phyloP scores from a whole-genome alignment of 345 rosid genomes.

The Brassica incana region DNA sequence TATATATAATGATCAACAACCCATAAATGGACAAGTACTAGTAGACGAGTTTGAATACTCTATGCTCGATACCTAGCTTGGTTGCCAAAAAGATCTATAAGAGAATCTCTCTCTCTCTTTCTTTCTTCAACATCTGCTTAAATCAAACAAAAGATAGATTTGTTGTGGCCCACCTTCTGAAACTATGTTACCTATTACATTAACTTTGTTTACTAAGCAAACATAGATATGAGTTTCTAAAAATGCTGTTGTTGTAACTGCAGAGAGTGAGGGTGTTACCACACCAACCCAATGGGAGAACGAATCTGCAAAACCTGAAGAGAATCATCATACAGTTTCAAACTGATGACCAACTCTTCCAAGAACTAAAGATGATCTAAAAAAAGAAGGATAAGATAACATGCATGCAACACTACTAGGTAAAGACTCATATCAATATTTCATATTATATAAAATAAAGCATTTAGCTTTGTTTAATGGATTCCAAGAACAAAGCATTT shows the following conservation, averaged over 20 bases:
- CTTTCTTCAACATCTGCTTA: background rate
- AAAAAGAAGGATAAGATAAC: background rate
- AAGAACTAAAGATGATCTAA: background rate
- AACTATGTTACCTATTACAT: background rate
- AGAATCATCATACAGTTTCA: background rate
- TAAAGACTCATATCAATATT: background rate
- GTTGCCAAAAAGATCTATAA: background rate
- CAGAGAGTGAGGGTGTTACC: constrained; percentile 1
- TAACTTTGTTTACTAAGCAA: constrained; percentile 19
- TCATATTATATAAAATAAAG: background rate
- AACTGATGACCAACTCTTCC: background rate
- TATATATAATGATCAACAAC: background rate
- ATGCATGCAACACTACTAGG: background rate
- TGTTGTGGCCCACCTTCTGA: constrained; percentile 11
- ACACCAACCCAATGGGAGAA: background rate
- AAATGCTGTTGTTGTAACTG: background rate
- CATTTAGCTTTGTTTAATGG: background rate
- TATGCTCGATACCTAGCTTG: background rate
- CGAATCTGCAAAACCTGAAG: background rate
- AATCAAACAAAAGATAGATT: constrained; percentile 5
- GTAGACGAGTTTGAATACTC: background rate
- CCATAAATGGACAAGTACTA: background rate
- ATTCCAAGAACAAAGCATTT: background rate
- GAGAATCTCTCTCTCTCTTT: background rate
- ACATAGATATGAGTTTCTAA: background rate